Evolutionary conservation across 495 filamentous ascomycete species (phyloP).

Genomic region (Letharia columbiana): DNA sequence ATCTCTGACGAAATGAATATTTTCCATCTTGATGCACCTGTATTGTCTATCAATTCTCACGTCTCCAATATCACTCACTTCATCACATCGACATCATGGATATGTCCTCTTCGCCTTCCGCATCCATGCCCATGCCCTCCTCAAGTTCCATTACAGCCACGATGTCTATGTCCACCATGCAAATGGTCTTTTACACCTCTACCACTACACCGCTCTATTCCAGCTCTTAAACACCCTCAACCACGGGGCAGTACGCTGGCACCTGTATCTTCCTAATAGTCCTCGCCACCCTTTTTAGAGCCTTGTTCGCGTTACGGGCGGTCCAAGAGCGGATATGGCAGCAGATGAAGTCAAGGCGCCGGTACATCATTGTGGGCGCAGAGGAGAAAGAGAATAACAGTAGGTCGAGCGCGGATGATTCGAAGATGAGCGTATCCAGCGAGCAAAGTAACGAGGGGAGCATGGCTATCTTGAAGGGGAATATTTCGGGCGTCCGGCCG

Average conservation of each 20-base stretch:
- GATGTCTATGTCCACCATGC: conserved; percentile 28
- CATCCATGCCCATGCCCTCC: conserved; percentile 18
- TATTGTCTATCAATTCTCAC: not conserved
- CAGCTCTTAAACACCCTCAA: conserved; percentile 59
- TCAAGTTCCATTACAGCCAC: not conserved
- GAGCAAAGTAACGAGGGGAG: not conserved
- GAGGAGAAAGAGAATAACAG: conserved; percentile 49
- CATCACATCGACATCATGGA: conserved; percentile 10
- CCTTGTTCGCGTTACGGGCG: conserved; percentile 57
- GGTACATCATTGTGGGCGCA: conserved; percentile 64
- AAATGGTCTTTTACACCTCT: conserved; percentile 51
- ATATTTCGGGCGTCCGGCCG: conserved; percentile 33
- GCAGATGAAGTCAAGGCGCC: conserved; percentile 55
- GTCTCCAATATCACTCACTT: not conserved
- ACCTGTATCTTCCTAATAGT: conserved; percentile 82
- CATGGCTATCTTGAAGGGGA: not conserved
- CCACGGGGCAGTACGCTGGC: conserved; percentile 61
- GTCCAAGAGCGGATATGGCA: conserved; percentile 50
- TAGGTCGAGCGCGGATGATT: conserved; percentile 41
- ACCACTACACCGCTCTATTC: conserved; percentile 68
- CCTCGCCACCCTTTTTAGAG: conserved; percentile 59
- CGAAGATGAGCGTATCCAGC: not conserved
- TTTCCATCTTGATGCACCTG: not conserved
- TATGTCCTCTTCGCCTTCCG: conserved; percentile 22
- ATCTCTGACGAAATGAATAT: not conserved